Conservation (phyloP, 768 basidiomycete species). For the Collybia sp. region DNA sequence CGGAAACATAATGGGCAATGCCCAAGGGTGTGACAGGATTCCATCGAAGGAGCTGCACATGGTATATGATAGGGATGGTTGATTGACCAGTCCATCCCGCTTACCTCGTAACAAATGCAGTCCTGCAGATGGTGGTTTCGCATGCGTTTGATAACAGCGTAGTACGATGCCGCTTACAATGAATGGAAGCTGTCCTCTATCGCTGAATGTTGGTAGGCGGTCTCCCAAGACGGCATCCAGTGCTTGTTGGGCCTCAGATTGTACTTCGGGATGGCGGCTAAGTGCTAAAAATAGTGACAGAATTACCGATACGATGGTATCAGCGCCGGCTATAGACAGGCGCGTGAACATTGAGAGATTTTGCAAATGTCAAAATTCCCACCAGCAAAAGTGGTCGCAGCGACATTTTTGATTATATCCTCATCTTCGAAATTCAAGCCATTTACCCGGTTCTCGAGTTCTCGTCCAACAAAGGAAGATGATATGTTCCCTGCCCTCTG, state of each 20-base stretch:
- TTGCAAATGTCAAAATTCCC: background rate
- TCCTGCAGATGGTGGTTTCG: background rate
- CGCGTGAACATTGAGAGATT: background rate
- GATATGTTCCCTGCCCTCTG: background rate
- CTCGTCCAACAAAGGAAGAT: no score
- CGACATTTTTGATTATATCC: background rate
- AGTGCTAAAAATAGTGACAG: background rate
- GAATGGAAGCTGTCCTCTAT: background rate
- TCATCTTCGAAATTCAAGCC: background rate
- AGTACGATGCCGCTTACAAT: background rate
- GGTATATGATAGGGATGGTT: background rate
- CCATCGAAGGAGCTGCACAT: background rate
- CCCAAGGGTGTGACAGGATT: background rate
- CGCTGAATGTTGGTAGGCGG: background rate
- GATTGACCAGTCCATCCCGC: background rate
- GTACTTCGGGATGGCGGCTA: background rate
- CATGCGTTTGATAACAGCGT: background rate
- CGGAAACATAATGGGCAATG: background rate
- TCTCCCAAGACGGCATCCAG: background rate
- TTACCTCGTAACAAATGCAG: background rate
- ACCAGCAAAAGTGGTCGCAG: background rate
- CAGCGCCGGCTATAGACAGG: background rate
- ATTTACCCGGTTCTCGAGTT: no score
- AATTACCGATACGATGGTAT: background rate
- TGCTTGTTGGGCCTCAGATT: background rate